Percentiles rank a stretch among this genome's conserved stretches.
phyloP scores from a whole-genome alignment of 805 yeast species.

The Wickerhamiella occidentalis region DNA sequence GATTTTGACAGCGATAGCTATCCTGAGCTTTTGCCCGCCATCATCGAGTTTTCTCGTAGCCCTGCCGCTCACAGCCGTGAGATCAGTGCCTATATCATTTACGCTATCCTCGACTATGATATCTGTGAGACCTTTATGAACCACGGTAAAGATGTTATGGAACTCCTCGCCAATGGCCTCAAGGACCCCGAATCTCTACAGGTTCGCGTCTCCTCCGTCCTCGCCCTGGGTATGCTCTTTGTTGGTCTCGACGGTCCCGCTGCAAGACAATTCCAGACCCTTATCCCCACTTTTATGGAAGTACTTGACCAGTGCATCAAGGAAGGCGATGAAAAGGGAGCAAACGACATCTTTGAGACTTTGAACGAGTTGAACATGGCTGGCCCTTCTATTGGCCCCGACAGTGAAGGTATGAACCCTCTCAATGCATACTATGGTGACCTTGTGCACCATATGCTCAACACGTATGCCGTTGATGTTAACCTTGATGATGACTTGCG shows the following conservation, averaged over 20 bases:
- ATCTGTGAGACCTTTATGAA: conserved; percentile 18
- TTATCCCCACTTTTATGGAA: conserved; percentile 69
- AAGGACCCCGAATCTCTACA: conserved; percentile 48
- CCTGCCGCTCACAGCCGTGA: conserved; percentile 52
- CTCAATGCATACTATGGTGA: conserved; percentile 62
- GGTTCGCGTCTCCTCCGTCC: conserved; percentile 70
- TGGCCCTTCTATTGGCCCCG: conserved; percentile 43
- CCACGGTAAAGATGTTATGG: conserved; percentile 49
- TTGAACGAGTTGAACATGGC: conserved; percentile 67
- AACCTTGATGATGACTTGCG: conserved; percentile 67
- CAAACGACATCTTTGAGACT: conserved; percentile 68
- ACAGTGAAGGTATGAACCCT: conserved; percentile 25
- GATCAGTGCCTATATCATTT: conserved; percentile 68
- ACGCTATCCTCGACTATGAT: conserved; percentile 53
- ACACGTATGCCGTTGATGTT: conserved; percentile 55
- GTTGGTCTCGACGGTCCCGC: conserved; percentile 45
- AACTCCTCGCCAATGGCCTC: conserved; percentile 58
- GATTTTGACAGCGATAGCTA: conserved; percentile 62
- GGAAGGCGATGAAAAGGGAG: conserved; percentile 57
- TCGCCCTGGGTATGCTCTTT: conserved; percentile 50
- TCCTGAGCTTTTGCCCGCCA: conserved; percentile 62
- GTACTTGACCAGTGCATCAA: conserved; percentile 65
- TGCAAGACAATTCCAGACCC: conserved; percentile 38
- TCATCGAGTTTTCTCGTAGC: conserved; percentile 56
- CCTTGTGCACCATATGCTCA: conserved; percentile 56